Evolutionary conservation across 441 rosid species (phyloP), one percentile per base, ranked within the genome.

Genomic region (Hura crepitans): DNA sequence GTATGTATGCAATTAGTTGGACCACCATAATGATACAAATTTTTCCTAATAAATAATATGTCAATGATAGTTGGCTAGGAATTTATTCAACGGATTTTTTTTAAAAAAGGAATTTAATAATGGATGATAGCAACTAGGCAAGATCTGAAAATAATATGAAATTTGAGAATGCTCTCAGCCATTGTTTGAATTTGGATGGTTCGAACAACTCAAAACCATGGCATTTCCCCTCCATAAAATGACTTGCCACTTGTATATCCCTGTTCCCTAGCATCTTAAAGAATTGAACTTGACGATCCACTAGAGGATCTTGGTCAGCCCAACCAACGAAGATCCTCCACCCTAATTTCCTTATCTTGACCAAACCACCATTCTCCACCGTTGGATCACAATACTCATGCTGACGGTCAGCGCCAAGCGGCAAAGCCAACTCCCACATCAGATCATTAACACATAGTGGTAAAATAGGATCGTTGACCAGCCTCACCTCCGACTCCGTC

Each of bases 301-400:
- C 30, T 51, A 81, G 37, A 49, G 85, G 89, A 62, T 86, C 91
- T 11, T 60, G 65, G 2, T 72, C 73, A 15, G 77, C 72, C 15
- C 85, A 83, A 0, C 31, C 56, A 31, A 85, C 71, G 69, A 82
- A 46, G 20, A 78, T 75, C 65, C 57, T 82, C 84, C 84, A 85
- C 56, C 80, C 79, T 46, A 74, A 20, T 37, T 35, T 1, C 72
- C 54, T 78, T 0, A 85, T 59, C 31, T 68, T 46, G 27, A 62
- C 79, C 62, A 74, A 37, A 6, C 45, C 18, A 54, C 45, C 28
- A 66, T 71, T 74, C 0, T 67, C 70, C 9, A 33, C 78, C 78
- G 72, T 78, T 61, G 86, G 88, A 78, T 88, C 85, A 69, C 82
- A 78, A 46, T 85, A 85, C 79, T 82, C 7, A 35, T 88, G 90